phyloP scores from a whole-genome alignment of 2,329 filamentous ascomycete genomes.

The Cladosporium sp. region DNA sequence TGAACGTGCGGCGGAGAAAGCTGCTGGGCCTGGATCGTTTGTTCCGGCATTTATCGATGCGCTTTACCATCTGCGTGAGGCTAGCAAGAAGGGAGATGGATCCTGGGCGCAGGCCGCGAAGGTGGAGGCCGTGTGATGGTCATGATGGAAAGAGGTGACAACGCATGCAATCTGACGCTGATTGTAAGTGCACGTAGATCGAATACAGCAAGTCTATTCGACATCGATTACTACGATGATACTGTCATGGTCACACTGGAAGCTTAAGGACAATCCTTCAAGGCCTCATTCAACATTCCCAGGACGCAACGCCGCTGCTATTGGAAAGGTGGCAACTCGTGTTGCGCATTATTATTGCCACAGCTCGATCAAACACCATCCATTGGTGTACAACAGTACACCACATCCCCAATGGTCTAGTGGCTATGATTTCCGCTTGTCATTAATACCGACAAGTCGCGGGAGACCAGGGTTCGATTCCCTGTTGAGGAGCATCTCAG shows the following conservation, averaged over 20 bases:
- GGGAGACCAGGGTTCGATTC: slow-evolving; percentile 1
- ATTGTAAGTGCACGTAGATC: not conserved
- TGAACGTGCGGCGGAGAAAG: slow-evolving; percentile 60
- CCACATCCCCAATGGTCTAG: slow-evolving; percentile 33
- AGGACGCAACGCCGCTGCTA: too few relatives aligned
- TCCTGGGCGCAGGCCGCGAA: slow-evolving; percentile 56
- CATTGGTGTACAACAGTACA: slow-evolving; percentile 2
- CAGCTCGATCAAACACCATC: not conserved
- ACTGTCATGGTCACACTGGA: too few relatives aligned
- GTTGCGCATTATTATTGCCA: too few relatives aligned
- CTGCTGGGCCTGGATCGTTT: slow-evolving; percentile 80
- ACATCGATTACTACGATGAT: too few relatives aligned
- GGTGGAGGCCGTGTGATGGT: slow-evolving; percentile 38
- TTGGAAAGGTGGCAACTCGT: too few relatives aligned
- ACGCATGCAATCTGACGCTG: not conserved
- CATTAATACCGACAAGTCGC: slow-evolving; percentile 22
- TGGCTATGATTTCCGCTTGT: slow-evolving; percentile 41
- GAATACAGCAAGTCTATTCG: not conserved
- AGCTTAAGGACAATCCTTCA: too few relatives aligned
- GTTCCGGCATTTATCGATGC: slow-evolving; percentile 82
- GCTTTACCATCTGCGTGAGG: slow-evolving; percentile 52
- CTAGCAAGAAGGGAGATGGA: slow-evolving; percentile 50
- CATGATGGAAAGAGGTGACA: not conserved
- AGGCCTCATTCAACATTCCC: too few relatives aligned
- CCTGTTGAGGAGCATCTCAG: not conserved